phyloP scores from a whole-genome alignment of 192 early-diverging fungal genomes.

The Obelidium mucronatum region DNA sequence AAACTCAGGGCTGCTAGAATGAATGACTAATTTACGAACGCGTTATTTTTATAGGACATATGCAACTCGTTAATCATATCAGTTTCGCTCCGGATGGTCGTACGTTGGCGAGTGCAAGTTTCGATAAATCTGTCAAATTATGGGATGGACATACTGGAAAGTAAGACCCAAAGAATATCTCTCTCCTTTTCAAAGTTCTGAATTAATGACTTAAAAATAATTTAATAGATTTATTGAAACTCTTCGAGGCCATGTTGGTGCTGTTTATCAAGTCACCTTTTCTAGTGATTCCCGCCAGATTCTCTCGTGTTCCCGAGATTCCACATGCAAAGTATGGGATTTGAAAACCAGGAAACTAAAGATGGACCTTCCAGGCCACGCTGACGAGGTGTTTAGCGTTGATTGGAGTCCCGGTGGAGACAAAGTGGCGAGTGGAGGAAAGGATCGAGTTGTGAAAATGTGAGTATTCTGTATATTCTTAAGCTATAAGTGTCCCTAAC shows the following conservation, averaged over 20 bases:
- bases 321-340: slow-evolving; percentile 94
- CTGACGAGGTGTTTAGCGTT: slow-evolving; percentile 93
- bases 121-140: slow-evolving; percentile 97
- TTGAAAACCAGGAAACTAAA: slow-evolving; percentile 89
- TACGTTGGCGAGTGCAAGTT: slow-evolving; percentile 88
- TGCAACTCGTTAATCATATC: slow-evolving; percentile 95
- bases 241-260: slow-evolving; percentile 93
- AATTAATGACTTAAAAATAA: slow-evolving; percentile 7
- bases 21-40: background rate
- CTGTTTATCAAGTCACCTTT: slow-evolving; percentile 96
- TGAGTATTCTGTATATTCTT: too few species aligned
- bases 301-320: slow-evolving; percentile 89
- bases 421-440: slow-evolving; percentile 91
- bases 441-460: slow-evolving; percentile 91
- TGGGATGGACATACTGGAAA: slow-evolving; percentile 91
- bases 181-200: background rate
- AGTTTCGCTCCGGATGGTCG: slow-evolving; percentile 93
- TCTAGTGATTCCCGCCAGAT: slow-evolving; percentile 93
- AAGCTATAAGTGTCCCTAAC: too few species aligned
- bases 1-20: too few species aligned
- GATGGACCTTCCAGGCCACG: slow-evolving; percentile 94
- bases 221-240: slow-evolving; percentile 77
- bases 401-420: slow-evolving; percentile 96
- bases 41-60: slow-evolving; percentile 72
- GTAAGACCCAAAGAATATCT: too few species aligned